phyloP scores from a whole-genome alignment of 176 grass and related monocot genomes.

The Aegilops sharonensis region DNA sequence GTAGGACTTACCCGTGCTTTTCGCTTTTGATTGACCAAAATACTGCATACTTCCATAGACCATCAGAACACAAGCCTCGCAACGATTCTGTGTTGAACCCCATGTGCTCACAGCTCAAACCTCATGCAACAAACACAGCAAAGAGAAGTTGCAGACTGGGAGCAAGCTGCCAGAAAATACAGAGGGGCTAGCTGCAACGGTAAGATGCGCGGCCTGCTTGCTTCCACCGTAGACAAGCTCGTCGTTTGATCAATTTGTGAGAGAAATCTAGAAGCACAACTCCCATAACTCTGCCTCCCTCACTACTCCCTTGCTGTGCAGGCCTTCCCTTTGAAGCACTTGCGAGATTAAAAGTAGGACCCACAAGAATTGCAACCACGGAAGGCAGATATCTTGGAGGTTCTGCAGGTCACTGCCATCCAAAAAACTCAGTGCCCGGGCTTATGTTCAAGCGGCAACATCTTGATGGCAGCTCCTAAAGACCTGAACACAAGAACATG shows the following conservation, averaged over 20 bases:
- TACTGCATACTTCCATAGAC: conserved; percentile 62
- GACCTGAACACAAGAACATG: not conserved
- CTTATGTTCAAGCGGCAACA: conserved; percentile 49
- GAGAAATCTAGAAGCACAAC: conserved; percentile 50
- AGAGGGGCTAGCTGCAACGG: conserved; percentile 50
- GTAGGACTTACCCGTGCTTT: conserved; percentile 40
- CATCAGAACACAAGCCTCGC: conserved; percentile 55
- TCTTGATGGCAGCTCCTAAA: conserved; percentile 13
- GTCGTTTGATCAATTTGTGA: conserved; percentile 57
- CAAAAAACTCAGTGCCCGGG: not conserved
- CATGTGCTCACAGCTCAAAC: not conserved
- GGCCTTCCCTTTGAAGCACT: not conserved
- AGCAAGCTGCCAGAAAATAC: conserved; percentile 8
- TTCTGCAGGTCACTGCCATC: not conserved
- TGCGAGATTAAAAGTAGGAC: conserved; percentile 20
- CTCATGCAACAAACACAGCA: conserved; percentile 17
- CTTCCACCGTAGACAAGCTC: conserved; percentile 66
- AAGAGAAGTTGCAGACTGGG: not conserved
- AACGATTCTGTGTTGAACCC: conserved; percentile 27
- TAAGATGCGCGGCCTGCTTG: conserved; percentile 77
- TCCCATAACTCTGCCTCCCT: conserved; percentile 49
- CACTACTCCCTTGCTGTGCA: not conserved
- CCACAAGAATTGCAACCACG: not conserved
- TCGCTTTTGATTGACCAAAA: conserved; percentile 56
- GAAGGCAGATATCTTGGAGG: not conserved